phyloP scores from a whole-genome alignment of 768 basidiomycete species.

The Auricularia auricula-judae region DNA sequence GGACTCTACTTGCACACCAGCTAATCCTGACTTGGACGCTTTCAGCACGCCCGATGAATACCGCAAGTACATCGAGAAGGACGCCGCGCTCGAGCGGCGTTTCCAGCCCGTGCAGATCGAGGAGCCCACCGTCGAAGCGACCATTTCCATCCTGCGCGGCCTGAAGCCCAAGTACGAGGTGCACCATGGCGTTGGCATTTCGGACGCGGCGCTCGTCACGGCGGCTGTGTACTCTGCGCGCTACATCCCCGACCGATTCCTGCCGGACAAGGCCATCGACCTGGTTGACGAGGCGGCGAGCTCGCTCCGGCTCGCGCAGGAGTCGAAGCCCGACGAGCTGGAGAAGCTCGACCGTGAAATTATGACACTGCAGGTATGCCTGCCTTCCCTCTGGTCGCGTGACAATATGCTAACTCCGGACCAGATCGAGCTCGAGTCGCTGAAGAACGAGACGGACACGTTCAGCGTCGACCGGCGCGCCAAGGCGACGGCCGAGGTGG shows the following conservation, averaged over 20 bases:
- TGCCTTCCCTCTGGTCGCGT: not conserved
- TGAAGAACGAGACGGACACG: slow-evolving; percentile 80
- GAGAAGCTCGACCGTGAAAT: slow-evolving; percentile 76
- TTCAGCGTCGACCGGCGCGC: slow-evolving; percentile 66
- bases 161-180: slow-evolving; percentile 79
- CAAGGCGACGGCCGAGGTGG: slow-evolving; percentile 55
- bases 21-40: not conserved
- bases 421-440: slow-evolving; percentile 71
- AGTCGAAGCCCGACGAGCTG: slow-evolving; percentile 76
- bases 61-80: slow-evolving; percentile 83
- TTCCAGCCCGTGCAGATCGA: slow-evolving; percentile 87
- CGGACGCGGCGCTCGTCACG: slow-evolving; percentile 83
- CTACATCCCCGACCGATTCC: slow-evolving; percentile 77
- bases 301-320: slow-evolving; percentile 75
- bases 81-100: slow-evolving; percentile 80
- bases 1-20: not conserved
- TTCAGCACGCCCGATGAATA: slow-evolving; percentile 63
- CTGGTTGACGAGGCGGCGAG: slow-evolving; percentile 91
- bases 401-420: not conserved
- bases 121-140: slow-evolving; percentile 77
- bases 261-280: slow-evolving; percentile 89
- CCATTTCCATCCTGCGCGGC: slow-evolving; percentile 79
- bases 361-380: slow-evolving; percentile 52
- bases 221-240: slow-evolving; percentile 78
- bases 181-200: slow-evolving; percentile 88